Percentiles rank a stretch among this genome's conserved stretches.
phyloP scores from a whole-genome alignment of 257 asterid species.

The Capsicum chinense region DNA sequence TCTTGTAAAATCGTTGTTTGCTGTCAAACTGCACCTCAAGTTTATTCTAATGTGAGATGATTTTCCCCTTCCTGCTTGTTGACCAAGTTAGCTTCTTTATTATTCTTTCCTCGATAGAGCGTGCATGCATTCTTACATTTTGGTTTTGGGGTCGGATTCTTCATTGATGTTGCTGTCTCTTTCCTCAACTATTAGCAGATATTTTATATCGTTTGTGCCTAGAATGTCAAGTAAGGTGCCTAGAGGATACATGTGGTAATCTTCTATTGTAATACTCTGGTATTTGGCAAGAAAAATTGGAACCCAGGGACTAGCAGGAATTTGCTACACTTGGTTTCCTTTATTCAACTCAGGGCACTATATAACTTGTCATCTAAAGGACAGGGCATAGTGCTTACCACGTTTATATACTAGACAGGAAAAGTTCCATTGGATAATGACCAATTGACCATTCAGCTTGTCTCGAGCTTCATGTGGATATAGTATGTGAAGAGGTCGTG shows the following conservation, averaged over 20 bases:
- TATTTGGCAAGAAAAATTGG: not conserved
- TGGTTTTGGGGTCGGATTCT: not conserved
- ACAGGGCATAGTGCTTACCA: not conserved
- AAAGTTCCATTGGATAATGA: not conserved
- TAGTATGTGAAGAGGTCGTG: not conserved
- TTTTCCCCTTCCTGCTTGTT: not conserved
- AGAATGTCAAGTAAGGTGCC: not conserved
- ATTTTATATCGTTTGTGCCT: not conserved
- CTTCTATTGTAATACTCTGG: not conserved
- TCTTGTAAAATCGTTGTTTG: not conserved
- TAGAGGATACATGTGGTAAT: not conserved
- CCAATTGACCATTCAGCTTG: not conserved
- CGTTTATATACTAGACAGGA: not conserved
- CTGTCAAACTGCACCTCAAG: conserved; percentile 22
- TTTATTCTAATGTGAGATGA: conserved; percentile 11
- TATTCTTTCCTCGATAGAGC: conserved; percentile 21
- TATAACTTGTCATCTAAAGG: conserved; percentile 3
- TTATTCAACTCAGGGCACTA: not conserved
- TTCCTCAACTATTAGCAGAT: conserved; percentile 1
- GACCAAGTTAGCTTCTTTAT: conserved; percentile 11
- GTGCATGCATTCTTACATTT: not conserved
- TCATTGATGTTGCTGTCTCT: not conserved
- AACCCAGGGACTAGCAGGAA: not conserved
- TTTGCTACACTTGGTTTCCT: conserved; percentile 12
- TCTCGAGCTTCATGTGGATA: conserved; percentile 13